phyloP scores from a whole-genome alignment of 345 rosid genomes.

The Bruguiera parviflora region DNA sequence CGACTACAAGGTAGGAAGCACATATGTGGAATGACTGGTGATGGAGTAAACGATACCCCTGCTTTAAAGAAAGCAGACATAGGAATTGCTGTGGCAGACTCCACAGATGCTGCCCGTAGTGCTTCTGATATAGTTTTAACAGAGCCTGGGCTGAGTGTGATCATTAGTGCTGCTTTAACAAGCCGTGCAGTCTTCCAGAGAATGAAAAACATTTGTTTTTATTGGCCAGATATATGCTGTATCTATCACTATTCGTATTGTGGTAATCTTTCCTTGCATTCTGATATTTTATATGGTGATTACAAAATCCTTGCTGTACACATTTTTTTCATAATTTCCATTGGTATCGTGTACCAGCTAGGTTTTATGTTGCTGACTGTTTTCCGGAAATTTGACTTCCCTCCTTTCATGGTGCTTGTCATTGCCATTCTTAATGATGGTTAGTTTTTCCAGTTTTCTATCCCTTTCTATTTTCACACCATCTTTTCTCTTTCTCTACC shows the following conservation, averaged over 20 bases:
- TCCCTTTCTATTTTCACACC: not conserved
- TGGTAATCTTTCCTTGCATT: slow-evolving; percentile 37
- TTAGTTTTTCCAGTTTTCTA: slow-evolving; percentile 19
- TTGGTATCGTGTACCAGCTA: slow-evolving; percentile 35
- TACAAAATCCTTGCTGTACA: not conserved
- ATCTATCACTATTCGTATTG: slow-evolving; percentile 62
- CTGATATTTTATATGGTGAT: not conserved
- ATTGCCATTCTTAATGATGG: slow-evolving; percentile 67
- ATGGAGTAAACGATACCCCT: slow-evolving; percentile 67
- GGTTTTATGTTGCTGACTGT: slow-evolving; percentile 54
- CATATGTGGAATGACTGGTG: slow-evolving; percentile 61
- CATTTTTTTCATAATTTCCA: not conserved
- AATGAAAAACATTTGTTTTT: slow-evolving; percentile 40
- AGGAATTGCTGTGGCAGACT: slow-evolving; percentile 65
- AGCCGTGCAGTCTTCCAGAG: slow-evolving; percentile 65
- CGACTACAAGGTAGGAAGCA: slow-evolving; percentile 48
- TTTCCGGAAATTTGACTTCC: slow-evolving; percentile 64
- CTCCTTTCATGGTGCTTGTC: slow-evolving; percentile 69
- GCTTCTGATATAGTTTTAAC: slow-evolving; percentile 65
- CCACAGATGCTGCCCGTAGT: slow-evolving; percentile 59
- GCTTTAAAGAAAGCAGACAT: slow-evolving; percentile 64
- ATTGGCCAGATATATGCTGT: slow-evolving; percentile 55
- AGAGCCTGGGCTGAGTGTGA: slow-evolving; percentile 64
- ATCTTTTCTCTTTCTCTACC: not conserved
- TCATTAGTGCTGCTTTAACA: slow-evolving; percentile 55